Evolutionary conservation across 2,329 filamentous ascomycete species (phyloP), one percentile per base, ranked within the genome.

Genomic region (Cercospora janseana): DNA sequence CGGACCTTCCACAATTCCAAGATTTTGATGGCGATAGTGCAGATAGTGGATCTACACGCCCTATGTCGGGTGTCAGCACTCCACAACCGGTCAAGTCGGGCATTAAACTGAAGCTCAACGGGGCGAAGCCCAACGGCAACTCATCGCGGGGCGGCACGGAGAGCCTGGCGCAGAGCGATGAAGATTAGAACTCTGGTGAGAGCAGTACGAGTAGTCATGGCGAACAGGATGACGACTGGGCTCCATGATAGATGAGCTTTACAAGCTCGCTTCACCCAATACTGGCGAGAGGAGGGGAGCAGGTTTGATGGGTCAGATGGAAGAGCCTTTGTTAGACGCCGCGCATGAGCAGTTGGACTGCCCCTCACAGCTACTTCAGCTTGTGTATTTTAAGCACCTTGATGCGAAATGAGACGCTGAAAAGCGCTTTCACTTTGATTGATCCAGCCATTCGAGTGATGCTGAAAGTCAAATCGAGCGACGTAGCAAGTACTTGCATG

Each of bases 101-200:
- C 3, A 76, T 85, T 49, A 91, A 79, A 63, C 63, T 92, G 70
- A 90, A 86, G 73, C 75, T 92, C 55, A 86, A 63, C 44, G 62
- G 63, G 13, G 38, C 55, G 10, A 77, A 80, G 60, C 78, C 76
- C 51, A 69, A 69, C 20, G 63, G 62, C 28, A 60, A 56, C 46
- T 53, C 56, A 8, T 67, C 67, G 43, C 61, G 65, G 32, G 69
- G 69, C 47, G 72, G 70, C 38, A 72, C 70, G 6, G 70, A 69
- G 40, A 74, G 71, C 54, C 61, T 65, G 43, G 64, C 68, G 46
- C 75, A 76, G 61, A 81, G 79, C 63, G 79, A 82, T 56, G 76
- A 80, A 53, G 79, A 82, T 42, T 77, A 66, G 57, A 38, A n/a
- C 15, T 27, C 21, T 12, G 18, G 37, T 2, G 3, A 34, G 31